These are phyloP conservation scores for Colletotrichum godetiae DNA, from an alignment of 2,329 filamentous ascomycete genomes.

Conservation along the genomic window DNA sequence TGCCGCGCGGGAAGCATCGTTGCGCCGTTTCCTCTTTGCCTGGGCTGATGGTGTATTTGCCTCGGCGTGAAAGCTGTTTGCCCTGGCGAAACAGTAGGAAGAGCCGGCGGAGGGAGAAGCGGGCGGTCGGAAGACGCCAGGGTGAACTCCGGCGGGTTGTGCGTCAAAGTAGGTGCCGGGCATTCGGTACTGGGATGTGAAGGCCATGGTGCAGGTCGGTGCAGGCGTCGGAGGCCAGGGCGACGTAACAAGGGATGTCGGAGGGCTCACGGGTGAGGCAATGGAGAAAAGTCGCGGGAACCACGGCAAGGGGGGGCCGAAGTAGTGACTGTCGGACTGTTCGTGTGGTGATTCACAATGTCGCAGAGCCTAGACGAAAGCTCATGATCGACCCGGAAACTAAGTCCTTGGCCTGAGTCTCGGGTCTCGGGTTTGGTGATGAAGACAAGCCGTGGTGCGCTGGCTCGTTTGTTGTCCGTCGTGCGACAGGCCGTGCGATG, in stretches of 20 bases:
- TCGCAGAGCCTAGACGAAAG: constrained; percentile 24
- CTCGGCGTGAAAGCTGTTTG: constrained; percentile 52
- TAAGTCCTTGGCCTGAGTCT: constrained; percentile 3
- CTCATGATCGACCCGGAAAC: constrained; percentile 17
- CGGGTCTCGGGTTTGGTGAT: constrained; percentile 14
- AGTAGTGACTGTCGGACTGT: not conserved
- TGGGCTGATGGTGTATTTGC: constrained; percentile 44
- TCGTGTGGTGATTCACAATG: constrained; percentile 25
- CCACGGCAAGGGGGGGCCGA: not conserved
- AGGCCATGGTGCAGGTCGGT: constrained; percentile 41
- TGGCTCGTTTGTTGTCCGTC: not conserved
- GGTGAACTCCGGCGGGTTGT: constrained; percentile 49
- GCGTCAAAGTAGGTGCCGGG: constrained; percentile 48
- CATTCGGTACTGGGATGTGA: constrained; percentile 46
- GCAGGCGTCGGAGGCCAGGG: not conserved
- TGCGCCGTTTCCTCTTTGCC: constrained; percentile 61
- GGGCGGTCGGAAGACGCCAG: constrained; percentile 60
- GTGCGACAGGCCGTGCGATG: constrained; percentile 13
- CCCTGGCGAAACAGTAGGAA: constrained; percentile 47
- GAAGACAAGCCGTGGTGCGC: not conserved
- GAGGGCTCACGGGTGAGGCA: not conserved
- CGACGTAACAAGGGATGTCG: not conserved
- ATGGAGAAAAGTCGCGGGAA: not conserved
- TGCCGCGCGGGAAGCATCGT: constrained; percentile 41
- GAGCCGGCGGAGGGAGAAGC: constrained; percentile 44